Conservation (phyloP, 768 basidiomycete genomes). For the Trametes cinnabarina region DNA sequence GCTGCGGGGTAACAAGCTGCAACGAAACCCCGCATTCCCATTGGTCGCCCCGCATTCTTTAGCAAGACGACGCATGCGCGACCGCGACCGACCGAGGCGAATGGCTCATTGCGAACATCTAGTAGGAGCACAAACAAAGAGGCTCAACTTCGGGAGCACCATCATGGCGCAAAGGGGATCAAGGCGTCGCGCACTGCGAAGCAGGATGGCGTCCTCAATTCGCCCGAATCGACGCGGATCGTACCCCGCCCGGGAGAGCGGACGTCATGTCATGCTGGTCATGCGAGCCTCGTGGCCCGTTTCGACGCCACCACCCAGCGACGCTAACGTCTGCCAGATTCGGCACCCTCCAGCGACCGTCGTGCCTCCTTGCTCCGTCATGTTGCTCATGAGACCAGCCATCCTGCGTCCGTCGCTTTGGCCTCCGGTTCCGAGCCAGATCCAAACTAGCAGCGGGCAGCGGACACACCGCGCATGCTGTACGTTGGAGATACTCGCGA, state of each 20-base stretch:
- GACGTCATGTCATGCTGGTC: not conserved
- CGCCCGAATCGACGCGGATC: not conserved
- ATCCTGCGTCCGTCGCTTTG: not conserved
- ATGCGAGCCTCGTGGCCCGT: constrained; percentile 12
- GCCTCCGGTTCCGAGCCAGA: not conserved
- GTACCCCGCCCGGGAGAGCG: not conserved
- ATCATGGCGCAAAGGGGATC: too few species aligned
- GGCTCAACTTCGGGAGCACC: too few species aligned
- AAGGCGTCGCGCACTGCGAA: too few species aligned
- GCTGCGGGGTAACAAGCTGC: constrained; percentile 5
- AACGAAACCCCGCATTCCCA: not conserved
- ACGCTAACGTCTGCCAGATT: not conserved
- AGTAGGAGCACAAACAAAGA: too few species aligned
- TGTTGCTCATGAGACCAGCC: not conserved
- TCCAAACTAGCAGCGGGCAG: not conserved
- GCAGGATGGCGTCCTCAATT: not conserved
- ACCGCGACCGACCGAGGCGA: too few species aligned
- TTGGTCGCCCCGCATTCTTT: not conserved
- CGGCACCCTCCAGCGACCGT: not conserved
- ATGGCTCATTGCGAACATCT: too few species aligned
- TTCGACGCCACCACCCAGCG: constrained; percentile 1
- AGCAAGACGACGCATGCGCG: not conserved
- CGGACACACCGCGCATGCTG: too few species aligned
- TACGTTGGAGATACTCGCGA: too few species aligned
- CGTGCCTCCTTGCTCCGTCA: constrained; percentile 2